Base-by-base conservation (phyloP, 169 alveolate species). In the Hepatocystis sp. region DNA sequence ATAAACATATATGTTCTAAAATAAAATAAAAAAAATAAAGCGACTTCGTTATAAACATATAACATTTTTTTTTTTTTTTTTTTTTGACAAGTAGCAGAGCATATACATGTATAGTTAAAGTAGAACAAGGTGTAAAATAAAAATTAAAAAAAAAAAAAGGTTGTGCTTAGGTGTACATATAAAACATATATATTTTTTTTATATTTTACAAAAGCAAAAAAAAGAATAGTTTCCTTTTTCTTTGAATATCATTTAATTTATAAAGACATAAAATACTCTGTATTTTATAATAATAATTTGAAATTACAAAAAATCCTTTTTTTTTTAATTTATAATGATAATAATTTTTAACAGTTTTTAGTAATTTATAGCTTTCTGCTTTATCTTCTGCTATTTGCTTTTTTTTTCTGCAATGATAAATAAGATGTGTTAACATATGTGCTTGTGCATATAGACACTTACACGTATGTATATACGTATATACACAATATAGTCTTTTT, bases 311-410 rank as follows among this genome's bases (percentile, higher is more conserved):
- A 76, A 76, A 44, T 7, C 66, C 64, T 17, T 51, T 49, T 58
- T 36, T 76, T 76, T 58, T 76, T 64, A 76, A 51, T 23, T 44
- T 39, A 13, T 28, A 19, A 34, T 36, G 36, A 36, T 76, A 76
- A 28, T 76, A 76, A 13, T 21, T 23, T 39, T 76, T 60, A 19
- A 76, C 88, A 76, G 32, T 66, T 42, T 76, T 76, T 58, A 58
- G 42, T 25, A 51, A 36, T 34, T 76, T 42, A 63, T 1, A 32
- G 28, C 58, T 23, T 64, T 76, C 88, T 30, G 46, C 52, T 76
- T 76, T 76, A 25, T 56, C 76, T 56, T 42, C 66, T 76, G 56
- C 78, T 60, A 34, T 44, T 42, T 76, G 56, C 46, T 76, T 58
- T 63, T 76, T 76, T n/a, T 39, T 52, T 66, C 88, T 76, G 23